Base-by-base conservation (phyloP, 2,329 filamentous ascomycete species). In the Blastomyces silverae region DNA sequence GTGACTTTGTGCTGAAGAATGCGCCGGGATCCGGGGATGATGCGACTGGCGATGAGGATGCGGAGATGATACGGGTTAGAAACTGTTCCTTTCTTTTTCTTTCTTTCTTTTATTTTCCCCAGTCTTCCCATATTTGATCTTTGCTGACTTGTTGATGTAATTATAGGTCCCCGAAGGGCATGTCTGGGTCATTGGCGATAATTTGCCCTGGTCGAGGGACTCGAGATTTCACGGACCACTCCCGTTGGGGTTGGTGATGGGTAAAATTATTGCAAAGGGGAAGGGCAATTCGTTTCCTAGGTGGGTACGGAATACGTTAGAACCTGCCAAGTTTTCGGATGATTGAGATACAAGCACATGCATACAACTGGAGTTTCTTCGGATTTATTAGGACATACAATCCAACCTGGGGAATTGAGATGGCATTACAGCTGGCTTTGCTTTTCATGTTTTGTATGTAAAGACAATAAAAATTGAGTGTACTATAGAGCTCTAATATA, bases 161-260 rank as follows among this genome's bases (percentile, higher is more conserved):
- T 56, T 60, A 34, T 72, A 95, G 90, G 86, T 99, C 20, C 94
- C 94, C 0, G 82, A 89, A 73, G 94, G 94, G 1, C 94, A 99
- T 80, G 95, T 92, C 72, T 97, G 91, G 86, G 80, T 97, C 7
- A 85, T 87, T 2, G 94, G 94, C 2, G 94, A 99, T 76, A 97
- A 97, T 76, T 73, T 96, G 67, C 82, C 86, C 2, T 89, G 85
- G 71, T 97, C 92, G 31, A 82, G 91, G 68, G 94, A 99, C 79
- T 97, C 92, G 55, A 86, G 94, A 67, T 96, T 34, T 4, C 39
- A 89, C 78, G 94, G 94, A 0, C 91, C 94, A 0, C 75, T 99
- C 37, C 94, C 94, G 0, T 79, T 99, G 73, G 93, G 86, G 1
- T 79, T 99, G 68, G 85, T 99, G 56, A 87, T 84, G 71, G 92